Percentiles rank a stretch among this genome's conserved stretches.
Evolutionary conservation across 257 asterid genomes (phyloP).

Genomic region (Nicotiana otophora): DNA sequence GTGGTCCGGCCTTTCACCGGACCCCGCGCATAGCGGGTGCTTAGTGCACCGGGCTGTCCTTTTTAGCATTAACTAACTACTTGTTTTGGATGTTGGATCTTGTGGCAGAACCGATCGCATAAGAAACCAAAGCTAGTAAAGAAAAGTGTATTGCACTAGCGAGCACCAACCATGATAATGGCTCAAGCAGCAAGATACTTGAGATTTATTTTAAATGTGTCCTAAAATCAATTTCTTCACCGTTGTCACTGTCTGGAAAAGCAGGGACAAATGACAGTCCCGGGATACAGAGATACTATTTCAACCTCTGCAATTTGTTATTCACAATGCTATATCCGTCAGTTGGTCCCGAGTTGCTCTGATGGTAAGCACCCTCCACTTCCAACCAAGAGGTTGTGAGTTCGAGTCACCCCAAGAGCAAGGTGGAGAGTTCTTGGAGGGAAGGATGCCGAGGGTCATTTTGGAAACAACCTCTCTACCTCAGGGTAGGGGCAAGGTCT

Average conservation of each 20-base stretch:
- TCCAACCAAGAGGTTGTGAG: no score
- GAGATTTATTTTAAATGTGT: background rate
- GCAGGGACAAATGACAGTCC: background rate
- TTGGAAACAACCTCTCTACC: no score
- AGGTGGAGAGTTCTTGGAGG: no score
- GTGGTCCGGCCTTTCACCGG: no score
- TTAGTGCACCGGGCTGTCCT: no score
- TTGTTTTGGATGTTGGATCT: background rate
- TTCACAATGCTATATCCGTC: background rate
- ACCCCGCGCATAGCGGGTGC: no score
- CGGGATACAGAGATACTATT: background rate
- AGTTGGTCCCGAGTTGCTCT: no score
- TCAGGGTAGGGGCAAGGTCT: no score
- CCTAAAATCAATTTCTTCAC: background rate
- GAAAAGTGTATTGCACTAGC: constrained; percentile 16
- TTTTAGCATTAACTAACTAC: background rate
- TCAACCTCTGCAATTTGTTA: background rate
- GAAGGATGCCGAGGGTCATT: no score
- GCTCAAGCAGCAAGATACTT: background rate
- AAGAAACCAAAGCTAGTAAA: constrained; percentile 15
- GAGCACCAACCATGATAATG: background rate
- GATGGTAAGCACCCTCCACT: no score
- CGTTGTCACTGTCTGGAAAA: background rate
- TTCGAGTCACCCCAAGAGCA: no score
- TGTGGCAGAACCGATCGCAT: constrained; percentile 12